Evolutionary conservation across 164 flowering plant species (phyloP).

Genomic region (Piper betle): DNA sequence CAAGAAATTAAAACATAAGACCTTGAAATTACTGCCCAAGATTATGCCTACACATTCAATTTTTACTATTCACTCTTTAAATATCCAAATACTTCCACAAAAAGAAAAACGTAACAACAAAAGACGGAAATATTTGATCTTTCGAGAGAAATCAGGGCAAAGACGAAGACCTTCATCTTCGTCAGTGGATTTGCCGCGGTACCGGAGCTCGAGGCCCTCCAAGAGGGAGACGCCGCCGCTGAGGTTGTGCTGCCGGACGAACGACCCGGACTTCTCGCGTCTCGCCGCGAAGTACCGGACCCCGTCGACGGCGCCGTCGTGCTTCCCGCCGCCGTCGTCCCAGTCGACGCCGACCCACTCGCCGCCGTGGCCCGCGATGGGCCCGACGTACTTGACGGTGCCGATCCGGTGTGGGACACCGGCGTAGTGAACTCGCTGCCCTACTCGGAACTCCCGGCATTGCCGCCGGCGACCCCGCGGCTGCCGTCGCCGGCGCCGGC

Average conservation of each 20-base stretch:
- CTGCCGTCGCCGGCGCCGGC: not conserved
- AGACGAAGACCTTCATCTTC: conserved; percentile 59
- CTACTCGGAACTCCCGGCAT: conserved; percentile 23
- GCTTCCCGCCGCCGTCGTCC: conserved; percentile 77
- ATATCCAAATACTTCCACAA: too few species aligned
- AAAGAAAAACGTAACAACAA: too few species aligned
- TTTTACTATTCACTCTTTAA: too few species aligned
- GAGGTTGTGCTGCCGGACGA: conserved; percentile 52
- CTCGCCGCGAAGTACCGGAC: conserved; percentile 53
- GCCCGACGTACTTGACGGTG: conserved; percentile 67
- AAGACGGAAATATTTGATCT: too few species aligned
- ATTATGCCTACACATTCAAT: too few species aligned
- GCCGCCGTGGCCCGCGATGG: conserved; percentile 58
- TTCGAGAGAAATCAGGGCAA: not conserved
- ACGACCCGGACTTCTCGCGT: conserved; percentile 50
- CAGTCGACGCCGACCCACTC: conserved; percentile 91
- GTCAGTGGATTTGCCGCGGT: conserved; percentile 41
- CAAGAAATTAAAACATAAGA: too few species aligned
- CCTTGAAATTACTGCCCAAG: too few species aligned
- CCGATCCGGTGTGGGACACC: conserved; percentile 56
- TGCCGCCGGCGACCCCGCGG: not conserved
- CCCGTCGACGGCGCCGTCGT: conserved; percentile 73
- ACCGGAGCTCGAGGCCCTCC: conserved; percentile 57
- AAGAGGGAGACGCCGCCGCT: conserved; percentile 56
- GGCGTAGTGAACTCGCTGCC: conserved; percentile 55